Base-by-base conservation (phyloP, 495 filamentous ascomycete species). In the Poronia punctata region DNA sequence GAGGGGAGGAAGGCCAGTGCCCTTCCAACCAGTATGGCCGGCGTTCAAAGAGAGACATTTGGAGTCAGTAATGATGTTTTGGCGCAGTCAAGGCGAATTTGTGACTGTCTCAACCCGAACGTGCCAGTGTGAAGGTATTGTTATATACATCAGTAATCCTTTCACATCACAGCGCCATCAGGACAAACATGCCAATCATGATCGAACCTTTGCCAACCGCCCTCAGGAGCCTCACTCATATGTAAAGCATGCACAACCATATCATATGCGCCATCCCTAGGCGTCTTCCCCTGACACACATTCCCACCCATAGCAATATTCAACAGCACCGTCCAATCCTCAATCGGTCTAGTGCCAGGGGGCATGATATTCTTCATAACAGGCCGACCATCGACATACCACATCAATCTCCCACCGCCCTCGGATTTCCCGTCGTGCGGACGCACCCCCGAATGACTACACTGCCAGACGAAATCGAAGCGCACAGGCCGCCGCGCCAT, bases 291-390 rank as follows among this genome's bases (percentile, higher is more conserved):
- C 14, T 54, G 39, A 25, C 61, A 65, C 9, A 71, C 65, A 48
- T 64, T 69, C 9, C 67, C 67, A 2, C 65, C 67, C 58, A 71
- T 67, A 4, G 67, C 67, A 11, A 68, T 47, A 43, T 71, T 71
- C 15, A 71, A 45, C 24, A 66, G 48, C 14, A 71, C 42, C 19
- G 44, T 47, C 43, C 46, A 69, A 32, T 69, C 67, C 43, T 58
- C 56, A 30, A 71, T 57, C 14, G 53, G 52, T 33, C 67, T 53
- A 11, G 62, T 66, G 0, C 64, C 65, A 7, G 31, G 23, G 9
- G 67, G 67, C 22, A 68, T 61, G 5, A 43, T 19, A 7, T 50
- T 63, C 39, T 55, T 65, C 65, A 71, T 68, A 2, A 67, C 61
- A 0, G 61, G 49, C 15, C 49, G 27, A 3, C 63, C 64, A 40